Conservation (phyloP, 2,329 filamentous ascomycete species). For the Paecilomyces fulvus region DNA sequence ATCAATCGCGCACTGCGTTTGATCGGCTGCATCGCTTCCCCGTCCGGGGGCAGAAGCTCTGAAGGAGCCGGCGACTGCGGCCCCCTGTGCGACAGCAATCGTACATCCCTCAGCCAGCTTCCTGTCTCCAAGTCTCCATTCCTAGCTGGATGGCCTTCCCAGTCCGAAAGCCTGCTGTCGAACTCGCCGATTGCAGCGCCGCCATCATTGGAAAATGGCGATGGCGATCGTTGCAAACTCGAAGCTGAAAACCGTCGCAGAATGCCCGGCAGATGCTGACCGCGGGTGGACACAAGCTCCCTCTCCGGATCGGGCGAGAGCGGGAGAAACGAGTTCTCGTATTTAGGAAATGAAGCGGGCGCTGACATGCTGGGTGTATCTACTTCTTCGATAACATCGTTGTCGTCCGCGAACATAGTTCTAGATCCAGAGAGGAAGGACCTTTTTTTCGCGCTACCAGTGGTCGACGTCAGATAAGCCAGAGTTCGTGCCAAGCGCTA, state of each 20-base stretch:
- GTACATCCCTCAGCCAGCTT: neutral
- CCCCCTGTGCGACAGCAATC: neutral
- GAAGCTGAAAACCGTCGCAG: conserved; percentile 14
- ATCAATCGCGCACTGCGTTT: conserved; percentile 66
- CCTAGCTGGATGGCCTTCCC: neutral
- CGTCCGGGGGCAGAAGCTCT: conserved; percentile 23
- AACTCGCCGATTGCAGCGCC: neutral
- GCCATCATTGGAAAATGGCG: neutral
- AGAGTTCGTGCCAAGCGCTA: neutral
- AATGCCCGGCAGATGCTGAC: conserved; percentile 27
- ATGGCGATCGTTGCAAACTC: neutral
- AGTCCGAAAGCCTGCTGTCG: neutral
- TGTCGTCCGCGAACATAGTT: neutral
- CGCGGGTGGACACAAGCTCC: conserved; percentile 30
- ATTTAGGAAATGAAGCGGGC: neutral
- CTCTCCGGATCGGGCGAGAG: conserved; percentile 23
- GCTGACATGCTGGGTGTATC: neutral
- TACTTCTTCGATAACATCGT: neutral
- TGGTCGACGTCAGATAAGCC: neutral
- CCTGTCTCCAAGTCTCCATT: neutral
- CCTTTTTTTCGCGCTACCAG: neutral
- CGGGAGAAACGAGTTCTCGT: conserved; percentile 14
- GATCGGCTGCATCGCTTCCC: conserved; percentile 1
- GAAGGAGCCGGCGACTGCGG: conserved; percentile 5
- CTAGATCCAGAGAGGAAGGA: neutral